Conservation (phyloP, 192 early-diverging fungal genomes). For the Entomortierella lignicola region DNA sequence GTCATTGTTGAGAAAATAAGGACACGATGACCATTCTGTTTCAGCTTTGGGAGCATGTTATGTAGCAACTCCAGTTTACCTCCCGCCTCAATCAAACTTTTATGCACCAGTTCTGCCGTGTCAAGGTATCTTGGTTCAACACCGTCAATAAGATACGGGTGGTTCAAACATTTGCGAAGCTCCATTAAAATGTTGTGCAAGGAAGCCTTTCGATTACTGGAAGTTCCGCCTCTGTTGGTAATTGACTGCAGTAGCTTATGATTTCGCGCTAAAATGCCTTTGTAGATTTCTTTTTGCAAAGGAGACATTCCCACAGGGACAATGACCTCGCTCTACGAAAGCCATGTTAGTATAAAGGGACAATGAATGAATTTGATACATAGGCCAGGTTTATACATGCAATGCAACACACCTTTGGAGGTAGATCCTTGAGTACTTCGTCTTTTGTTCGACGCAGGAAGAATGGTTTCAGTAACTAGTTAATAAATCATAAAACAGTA, state of each 20-base stretch:
- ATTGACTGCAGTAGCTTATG: constrained; percentile 61
- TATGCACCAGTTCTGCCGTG: constrained; percentile 53
- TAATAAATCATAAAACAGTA: neutral
- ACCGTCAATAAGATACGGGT: constrained; percentile 74
- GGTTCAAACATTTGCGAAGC: constrained; percentile 75
- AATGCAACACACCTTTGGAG: constrained; percentile 61
- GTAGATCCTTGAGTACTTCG: constrained; percentile 65
- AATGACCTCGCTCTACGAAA: constrained; percentile 67
- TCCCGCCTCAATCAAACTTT: constrained; percentile 70
- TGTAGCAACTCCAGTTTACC: constrained; percentile 75
- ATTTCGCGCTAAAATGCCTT: constrained; percentile 68
- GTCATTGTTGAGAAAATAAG: constrained; percentile 92
- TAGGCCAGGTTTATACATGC: neutral
- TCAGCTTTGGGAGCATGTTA: constrained; percentile 74
- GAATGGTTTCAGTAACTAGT: constrained; percentile 67
- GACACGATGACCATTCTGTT: constrained; percentile 69
- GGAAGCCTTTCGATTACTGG: constrained; percentile 29
- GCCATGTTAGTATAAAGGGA: neutral
- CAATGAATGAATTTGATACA: neutral
- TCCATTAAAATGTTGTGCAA: constrained; percentile 71
- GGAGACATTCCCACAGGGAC: constrained; percentile 76
- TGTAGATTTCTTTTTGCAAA: constrained; percentile 79
- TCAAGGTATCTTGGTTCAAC: constrained; percentile 60
- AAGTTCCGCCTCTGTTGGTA: constrained; percentile 49
- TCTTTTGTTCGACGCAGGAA: constrained; percentile 80